Base-by-base conservation (phyloP, 2,329 filamentous ascomycete genomes). In the Trichophyton rubrum region DNA sequence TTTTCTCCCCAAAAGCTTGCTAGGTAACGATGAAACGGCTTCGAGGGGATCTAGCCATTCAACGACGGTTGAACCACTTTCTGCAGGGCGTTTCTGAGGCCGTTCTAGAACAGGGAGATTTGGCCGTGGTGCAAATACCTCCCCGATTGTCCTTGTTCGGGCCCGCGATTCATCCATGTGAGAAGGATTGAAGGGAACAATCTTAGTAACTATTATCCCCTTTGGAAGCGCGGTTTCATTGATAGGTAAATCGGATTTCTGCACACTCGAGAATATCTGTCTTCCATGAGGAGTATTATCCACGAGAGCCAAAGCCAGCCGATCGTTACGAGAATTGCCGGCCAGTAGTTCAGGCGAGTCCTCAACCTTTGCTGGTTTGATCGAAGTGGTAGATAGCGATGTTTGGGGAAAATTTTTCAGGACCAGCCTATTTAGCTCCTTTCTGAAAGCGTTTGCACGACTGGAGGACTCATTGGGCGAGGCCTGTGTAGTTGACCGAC, bases 221-320 rank as follows among this genome's bases (percentile, higher is more conserved):
- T 84, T 85, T 0, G 91, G 91, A 27, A 96, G 76, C 20, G 78
- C 81, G 41, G 80, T 78, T 68, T 89, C 86, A 58, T 82, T 80
- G 8, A 90, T 76, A 72, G 27, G 67, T 66, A 24, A 70, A 68
- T 59, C 67, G 65, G 5, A 68, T 64, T 7, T 74, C 65, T 87
- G 88, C 57, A 96, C 77, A 72, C 91, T 95, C 3, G 92, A 95
- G 71, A 93, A 96, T 3, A 96, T 78, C 62, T 92, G 88, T 66
- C 85, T 86, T 40, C 88, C 81, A 53, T 85, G 84, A 1, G 86
- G 84, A 45, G 87, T 87, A 66, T 85, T 87, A 60, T 89, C 90
- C 66, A 85, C 86, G 0, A 95, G 77, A 0, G 89, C 92, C 61
- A 96, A 77, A 4, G 92, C 85, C 15, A 84, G 76, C 63, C 78